A percentile compares a stretch with the other conserved stretches of the same genome.
Evolutionary conservation across 495 filamentous ascomycete genomes (phyloP).

Genomic region (Penicillium argentinense): DNA sequence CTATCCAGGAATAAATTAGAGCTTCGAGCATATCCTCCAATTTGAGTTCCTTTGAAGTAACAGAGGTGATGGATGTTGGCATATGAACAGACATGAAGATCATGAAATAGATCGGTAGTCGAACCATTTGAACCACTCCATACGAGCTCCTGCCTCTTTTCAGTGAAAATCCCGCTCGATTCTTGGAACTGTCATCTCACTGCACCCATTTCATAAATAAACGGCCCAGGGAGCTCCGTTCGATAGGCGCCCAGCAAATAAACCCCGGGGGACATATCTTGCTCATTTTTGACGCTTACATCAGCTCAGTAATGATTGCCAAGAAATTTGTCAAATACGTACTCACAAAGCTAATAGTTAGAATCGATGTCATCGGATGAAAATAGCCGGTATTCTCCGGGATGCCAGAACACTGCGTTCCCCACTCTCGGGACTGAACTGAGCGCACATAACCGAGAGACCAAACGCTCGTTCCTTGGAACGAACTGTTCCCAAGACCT

Average conservation of each 20-base stretch:
- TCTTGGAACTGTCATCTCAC: conserved; percentile 1
- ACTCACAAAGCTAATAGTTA: neutral
- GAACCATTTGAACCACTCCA: conserved; percentile 1
- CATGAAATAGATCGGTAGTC: neutral
- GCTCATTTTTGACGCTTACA: conserved; percentile 1
- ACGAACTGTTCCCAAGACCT: neutral
- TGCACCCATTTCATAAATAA: conserved; percentile 17
- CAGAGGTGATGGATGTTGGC: conserved; percentile 4
- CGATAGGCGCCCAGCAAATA: conserved; percentile 12
- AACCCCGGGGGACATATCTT: conserved; percentile 5
- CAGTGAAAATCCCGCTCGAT: neutral
- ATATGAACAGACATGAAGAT: conserved; percentile 5
- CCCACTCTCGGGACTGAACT: neutral
- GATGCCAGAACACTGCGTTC: neutral
- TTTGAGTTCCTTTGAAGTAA: conserved; percentile 1
- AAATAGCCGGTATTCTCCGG: neutral
- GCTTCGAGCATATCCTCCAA: conserved; percentile 1
- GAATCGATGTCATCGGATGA: neutral
- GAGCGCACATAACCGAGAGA: neutral
- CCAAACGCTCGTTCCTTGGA: neutral
- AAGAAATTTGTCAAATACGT: too few species aligned
- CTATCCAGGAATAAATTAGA: neutral
- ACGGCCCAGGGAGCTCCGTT: conserved; percentile 11
- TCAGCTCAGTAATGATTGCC: neutral
- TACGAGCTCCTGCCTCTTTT: neutral